Conservation (phyloP, 306 rosid species). For the Herpetospermum pedunculosum region DNA sequence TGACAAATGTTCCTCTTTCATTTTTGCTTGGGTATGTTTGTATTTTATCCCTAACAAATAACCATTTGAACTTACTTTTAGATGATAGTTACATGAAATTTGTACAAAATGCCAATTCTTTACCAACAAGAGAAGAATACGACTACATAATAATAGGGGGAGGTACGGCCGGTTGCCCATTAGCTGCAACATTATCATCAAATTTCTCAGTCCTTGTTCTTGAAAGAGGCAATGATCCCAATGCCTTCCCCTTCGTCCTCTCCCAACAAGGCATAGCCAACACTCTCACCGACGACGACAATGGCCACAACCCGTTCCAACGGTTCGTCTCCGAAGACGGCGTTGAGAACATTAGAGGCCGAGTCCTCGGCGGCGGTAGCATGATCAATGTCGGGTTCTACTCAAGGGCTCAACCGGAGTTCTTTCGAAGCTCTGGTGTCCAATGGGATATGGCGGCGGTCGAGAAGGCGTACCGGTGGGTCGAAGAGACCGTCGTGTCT, state of each 20-base stretch:
- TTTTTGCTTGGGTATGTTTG: no score
- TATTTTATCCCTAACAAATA: not conserved
- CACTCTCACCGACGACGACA: conserved; percentile 4
- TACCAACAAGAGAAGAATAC: not conserved
- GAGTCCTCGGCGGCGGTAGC: conserved; percentile 21
- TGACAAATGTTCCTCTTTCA: no score
- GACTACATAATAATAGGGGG: conserved; percentile 27
- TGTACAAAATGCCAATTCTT: conserved; percentile 7
- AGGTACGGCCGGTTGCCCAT: conserved; percentile 24
- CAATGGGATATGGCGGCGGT: conserved; percentile 11
- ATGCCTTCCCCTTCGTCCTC: not conserved
- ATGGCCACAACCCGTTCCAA: conserved; percentile 6
- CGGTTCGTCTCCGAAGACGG: conserved; percentile 20
- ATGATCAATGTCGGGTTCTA: conserved; percentile 18
- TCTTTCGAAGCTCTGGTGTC: conserved; percentile 1
- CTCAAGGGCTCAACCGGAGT: conserved; percentile 7
- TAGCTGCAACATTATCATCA: conserved; percentile 21
- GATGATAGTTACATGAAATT: conserved; percentile 14
- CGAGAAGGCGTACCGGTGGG: conserved; percentile 13
- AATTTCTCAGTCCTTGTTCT: conserved; percentile 21
- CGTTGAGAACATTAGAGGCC: conserved; percentile 7
- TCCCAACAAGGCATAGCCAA: not conserved
- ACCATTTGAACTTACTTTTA: not conserved
- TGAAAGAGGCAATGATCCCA: conserved; percentile 17
- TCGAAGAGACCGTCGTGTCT: conserved; percentile 8